Evolutionary conservation across 371 early-diverging fungal species (phyloP), one percentile per base, ranked within the genome.

Genomic region (Choanephora cucurbitarum): DNA sequence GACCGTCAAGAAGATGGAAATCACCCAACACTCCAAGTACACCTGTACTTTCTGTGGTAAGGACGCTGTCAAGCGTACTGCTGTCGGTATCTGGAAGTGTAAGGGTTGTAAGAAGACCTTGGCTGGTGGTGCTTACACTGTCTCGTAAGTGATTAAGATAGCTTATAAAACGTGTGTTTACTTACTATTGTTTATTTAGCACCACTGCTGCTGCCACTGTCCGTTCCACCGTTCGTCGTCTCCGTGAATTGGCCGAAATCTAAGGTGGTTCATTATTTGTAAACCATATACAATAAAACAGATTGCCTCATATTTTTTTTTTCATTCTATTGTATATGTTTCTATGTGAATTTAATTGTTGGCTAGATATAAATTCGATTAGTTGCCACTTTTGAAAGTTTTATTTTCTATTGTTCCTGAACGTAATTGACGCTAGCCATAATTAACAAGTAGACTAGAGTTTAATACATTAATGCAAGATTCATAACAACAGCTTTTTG

Each of bases 61-160:
- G 85, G 95, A 92, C 73, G 80, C 91, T 64, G 98, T 99, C 62
- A 96, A 93, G 87, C 94, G 99, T 77, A 74, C 85, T 57, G 91
- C 96, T 57, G 99, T 99, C 68, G 99, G 99, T 73, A 98, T 99
- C 88, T 99, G 99, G 99, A 88, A 93, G 81, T 99, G 99, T 90
- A 89, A 87, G 77, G 94, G 92, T 57, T 99, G 99, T 88, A 87
- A 85, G 72, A 94, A 97, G 87, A 80, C 80, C 70, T 80, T 99
- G 77, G 99, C 99, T 65, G 99, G 99, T 71, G 99, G 99, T 73
- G 99, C 99, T 66, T 99, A 96, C 93, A 92, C 94, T 53, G 89
- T 98, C 65, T 89, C 87, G 79, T 85, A 75, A 81, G 77, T 75
- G 28, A 93, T 62, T 95, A 70, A n/a, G n/a, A n/a, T n/a, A n/a